Percentiles rank a stretch among this genome's conserved stretches.
Evolutionary conservation across 345 rosid species (phyloP).

Genomic region (Eutrema yunnanense): DNA sequence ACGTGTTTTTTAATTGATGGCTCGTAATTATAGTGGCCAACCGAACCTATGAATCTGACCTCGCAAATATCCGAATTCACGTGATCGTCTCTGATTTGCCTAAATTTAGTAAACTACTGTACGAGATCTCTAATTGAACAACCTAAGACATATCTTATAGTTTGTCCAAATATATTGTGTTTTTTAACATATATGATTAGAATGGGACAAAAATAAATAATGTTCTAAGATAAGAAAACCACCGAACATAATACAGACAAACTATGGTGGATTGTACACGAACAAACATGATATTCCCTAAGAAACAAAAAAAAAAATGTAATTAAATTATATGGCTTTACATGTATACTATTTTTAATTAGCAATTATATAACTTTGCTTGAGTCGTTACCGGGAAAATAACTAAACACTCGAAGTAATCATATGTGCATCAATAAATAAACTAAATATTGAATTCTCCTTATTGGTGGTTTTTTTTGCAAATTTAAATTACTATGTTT

Average conservation of each 20-base stretch:
- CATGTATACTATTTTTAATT: not conserved
- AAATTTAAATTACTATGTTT: not conserved
- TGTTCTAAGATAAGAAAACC: not conserved
- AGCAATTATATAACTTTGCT: not conserved
- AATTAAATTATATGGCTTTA: not conserved
- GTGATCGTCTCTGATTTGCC: conserved; percentile 19
- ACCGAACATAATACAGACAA: conserved; percentile 24
- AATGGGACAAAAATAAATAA: not conserved
- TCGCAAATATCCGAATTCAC: conserved; percentile 16
- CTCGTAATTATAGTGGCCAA: conserved; percentile 24
- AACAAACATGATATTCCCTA: not conserved
- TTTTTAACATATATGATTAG: not conserved
- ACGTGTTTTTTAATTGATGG: too few species aligned
- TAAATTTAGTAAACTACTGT: conserved; percentile 20
- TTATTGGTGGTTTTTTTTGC: not conserved
- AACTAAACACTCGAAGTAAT: not conserved
- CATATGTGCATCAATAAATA: not conserved
- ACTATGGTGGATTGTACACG: conserved; percentile 17
- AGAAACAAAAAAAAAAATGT: not conserved
- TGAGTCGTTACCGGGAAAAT: not conserved
- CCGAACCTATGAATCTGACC: not conserved
- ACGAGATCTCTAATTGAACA: conserved; percentile 14
- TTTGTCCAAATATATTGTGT: not conserved
- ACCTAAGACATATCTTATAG: conserved; percentile 17
- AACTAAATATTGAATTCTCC: not conserved